These are phyloP conservation scores for Murraya paniculata DNA, from an alignment of 345 rosid species.

Conservation along the genomic window DNA sequence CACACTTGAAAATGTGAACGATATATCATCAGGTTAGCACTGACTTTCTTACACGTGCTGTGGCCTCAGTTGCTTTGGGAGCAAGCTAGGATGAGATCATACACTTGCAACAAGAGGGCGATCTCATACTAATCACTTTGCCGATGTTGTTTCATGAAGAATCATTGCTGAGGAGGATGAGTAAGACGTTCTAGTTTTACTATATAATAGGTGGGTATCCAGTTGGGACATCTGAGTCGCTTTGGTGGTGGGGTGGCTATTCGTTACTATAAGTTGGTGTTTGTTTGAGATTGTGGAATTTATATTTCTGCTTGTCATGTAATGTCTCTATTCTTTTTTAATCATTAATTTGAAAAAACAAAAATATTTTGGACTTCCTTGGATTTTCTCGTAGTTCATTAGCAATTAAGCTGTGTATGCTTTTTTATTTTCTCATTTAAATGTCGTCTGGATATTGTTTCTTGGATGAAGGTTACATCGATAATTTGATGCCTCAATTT, in stretches of 20 bases:
- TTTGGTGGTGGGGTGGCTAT: too few species aligned
- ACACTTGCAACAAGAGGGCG: slow-evolving; percentile 12
- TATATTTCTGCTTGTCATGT: slow-evolving; percentile 13
- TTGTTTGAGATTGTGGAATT: slow-evolving; percentile 5
- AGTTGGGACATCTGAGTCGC: background rate
- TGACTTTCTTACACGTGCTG: too few species aligned
- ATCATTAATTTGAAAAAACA: slow-evolving; percentile 7
- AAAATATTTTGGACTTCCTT: slow-evolving; percentile 20
- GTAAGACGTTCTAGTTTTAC: slow-evolving; percentile 13
- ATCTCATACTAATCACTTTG: slow-evolving; percentile 7
- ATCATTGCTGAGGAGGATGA: slow-evolving; percentile 11
- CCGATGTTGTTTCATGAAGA: slow-evolving; percentile 1
- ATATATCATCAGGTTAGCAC: too few species aligned
- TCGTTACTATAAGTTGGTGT: slow-evolving; percentile 9
- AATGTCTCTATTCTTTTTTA: background rate
- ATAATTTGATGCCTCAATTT: too few species aligned
- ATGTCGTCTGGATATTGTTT: too few species aligned
- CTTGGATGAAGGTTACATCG: too few species aligned
- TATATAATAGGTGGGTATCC: too few species aligned
- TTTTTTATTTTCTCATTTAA: background rate
- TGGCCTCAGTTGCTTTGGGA: too few species aligned
- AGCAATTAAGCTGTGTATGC: background rate
- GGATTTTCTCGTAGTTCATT: background rate
- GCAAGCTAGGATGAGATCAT: background rate
- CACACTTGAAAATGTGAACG: too few species aligned